phyloP scores from a whole-genome alignment of 352 stramenopile species.

The Sclerospora graminicola region DNA sequence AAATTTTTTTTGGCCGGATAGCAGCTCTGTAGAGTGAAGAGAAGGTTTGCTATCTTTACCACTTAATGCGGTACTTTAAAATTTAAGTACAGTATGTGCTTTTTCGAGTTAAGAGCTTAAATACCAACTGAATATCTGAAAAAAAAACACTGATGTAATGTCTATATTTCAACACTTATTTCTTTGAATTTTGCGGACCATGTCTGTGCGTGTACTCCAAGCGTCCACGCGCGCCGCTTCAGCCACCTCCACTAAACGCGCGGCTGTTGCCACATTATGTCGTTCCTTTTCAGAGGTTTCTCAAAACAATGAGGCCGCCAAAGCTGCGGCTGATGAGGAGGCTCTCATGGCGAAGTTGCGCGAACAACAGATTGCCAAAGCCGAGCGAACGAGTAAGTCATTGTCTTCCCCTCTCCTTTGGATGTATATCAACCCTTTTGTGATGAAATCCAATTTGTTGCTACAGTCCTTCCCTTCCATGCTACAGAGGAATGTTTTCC shows the following conservation, averaged over 20 bases:
- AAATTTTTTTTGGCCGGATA: no score
- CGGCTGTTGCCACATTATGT: slow-evolving; percentile 4
- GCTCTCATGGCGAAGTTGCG: slow-evolving; percentile 44
- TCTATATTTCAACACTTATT: slow-evolving; percentile 6
- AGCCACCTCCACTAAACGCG: slow-evolving; percentile 7
- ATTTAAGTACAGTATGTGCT: neutral
- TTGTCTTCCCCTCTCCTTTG: neutral
- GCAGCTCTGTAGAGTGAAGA: no score
- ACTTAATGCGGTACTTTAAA: no score
- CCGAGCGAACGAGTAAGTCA: slow-evolving; percentile 39
- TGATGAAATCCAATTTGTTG: neutral
- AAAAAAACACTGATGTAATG: no score
- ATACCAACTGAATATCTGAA: neutral
- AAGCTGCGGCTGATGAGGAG: slow-evolving; percentile 27
- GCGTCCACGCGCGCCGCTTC: slow-evolving; percentile 14
- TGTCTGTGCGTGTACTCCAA: slow-evolving; percentile 36
- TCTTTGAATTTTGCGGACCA: slow-evolving; percentile 16
- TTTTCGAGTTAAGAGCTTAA: neutral
- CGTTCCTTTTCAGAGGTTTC: slow-evolving; percentile 37
- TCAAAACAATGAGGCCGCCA: slow-evolving; percentile 31
- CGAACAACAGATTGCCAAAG: slow-evolving; percentile 35
- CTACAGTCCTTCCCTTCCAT: slow-evolving; percentile 56
- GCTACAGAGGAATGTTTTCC: slow-evolving; percentile 35
- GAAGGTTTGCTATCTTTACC: no score
- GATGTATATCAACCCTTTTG: neutral